These are phyloP conservation scores for Calonectria pteridis DNA, from an alignment of 2,329 filamentous ascomycete species.

Conservation along the genomic window DNA sequence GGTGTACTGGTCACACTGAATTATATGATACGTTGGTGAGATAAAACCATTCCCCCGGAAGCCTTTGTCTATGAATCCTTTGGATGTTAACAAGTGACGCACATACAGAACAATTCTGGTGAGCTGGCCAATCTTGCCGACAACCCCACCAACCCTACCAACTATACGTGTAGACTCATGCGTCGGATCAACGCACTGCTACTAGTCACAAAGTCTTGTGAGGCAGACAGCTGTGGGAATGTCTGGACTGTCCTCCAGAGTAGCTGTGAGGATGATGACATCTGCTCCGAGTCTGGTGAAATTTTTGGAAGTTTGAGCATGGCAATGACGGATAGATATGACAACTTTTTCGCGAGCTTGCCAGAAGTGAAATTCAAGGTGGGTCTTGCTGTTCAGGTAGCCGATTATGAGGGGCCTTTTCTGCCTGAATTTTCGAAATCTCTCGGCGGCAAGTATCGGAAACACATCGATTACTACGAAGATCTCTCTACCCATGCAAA, in stretches of 20 bases:
- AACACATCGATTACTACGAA: conserved; percentile 14
- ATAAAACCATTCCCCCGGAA: neutral
- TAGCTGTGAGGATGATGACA: neutral
- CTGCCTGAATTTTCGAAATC: conserved; percentile 6
- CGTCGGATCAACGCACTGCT: conserved; percentile 68
- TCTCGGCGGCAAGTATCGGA: neutral
- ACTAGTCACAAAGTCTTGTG: conserved; percentile 71
- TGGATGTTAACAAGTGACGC: neutral
- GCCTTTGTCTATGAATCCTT: too few species aligned
- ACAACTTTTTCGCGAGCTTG: conserved; percentile 21
- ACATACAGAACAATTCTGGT: conserved; percentile 5
- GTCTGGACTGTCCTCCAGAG: conserved; percentile 60
- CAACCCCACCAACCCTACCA: conserved; percentile 5
- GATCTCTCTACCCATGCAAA: neutral
- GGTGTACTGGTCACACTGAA: conserved; percentile 63
- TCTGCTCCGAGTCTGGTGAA: conserved; percentile 3
- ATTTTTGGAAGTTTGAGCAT: conserved; percentile 15
- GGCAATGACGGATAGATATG: conserved; percentile 8
- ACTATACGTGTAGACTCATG: conserved; percentile 45
- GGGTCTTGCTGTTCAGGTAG: conserved; percentile 19
- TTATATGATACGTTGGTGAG: conserved; percentile 64
- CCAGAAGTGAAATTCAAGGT: conserved; percentile 23
- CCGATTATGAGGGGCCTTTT: conserved; percentile 21
- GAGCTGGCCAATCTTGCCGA: conserved; percentile 22
- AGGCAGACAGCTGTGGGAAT: conserved; percentile 60